Base-by-base conservation (phyloP, 2,329 filamentous ascomycete species). In the Volutella citrinella region DNA sequence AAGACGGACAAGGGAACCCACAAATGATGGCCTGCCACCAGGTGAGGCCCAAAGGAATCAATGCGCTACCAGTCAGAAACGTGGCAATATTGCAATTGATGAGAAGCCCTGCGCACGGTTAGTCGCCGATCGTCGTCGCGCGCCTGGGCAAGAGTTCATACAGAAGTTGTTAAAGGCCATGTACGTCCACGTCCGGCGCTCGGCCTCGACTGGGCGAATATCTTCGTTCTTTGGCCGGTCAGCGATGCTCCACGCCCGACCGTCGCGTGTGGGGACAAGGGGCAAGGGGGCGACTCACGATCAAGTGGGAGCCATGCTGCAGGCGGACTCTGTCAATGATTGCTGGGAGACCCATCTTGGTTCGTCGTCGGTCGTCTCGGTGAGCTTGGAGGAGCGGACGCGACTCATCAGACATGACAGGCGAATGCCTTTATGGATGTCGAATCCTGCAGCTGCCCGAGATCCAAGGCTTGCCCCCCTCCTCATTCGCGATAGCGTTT, bases 141-240 rank as follows among this genome's bases (percentile, higher is more conserved):
- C 13, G 21, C 10, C 13, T 16, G 16, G 22, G 7, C 18, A n/a
- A 16, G 19, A 11, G 28, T 10, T 38, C 55, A 18, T 45, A 69
- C 68, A 70, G 32, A 59, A 68, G 45, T 69, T 68, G 43, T 67
- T 61, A 27, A 64, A 72, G 5, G 64, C 62, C 38, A 60, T 48
- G 17, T 59, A 61, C 5, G 53, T 59, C 67, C 65, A 72, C 6
- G 64, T 70, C 12, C 65, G 56, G 26, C 65, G 55, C 26, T 46
- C 59, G 2, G 57, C 48, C 38, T 69, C 66, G 18, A 70, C 63
- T 9, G 70, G 71, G 4, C 68, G 65, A 36, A 74, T 69, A 45
- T 75, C 70, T 42, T 74, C 62, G 46, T 74, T 74, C 61, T 65
- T 24, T n/a, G n/a, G n/a, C n/a, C n/a, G n/a, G n/a, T n/a, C n/a